A percentile compares a stretch with the other conserved stretches of the same genome.
These are phyloP conservation scores for Posidonia oceanica DNA, from an alignment of 116 monocot species.

Conservation along the genomic window DNA sequence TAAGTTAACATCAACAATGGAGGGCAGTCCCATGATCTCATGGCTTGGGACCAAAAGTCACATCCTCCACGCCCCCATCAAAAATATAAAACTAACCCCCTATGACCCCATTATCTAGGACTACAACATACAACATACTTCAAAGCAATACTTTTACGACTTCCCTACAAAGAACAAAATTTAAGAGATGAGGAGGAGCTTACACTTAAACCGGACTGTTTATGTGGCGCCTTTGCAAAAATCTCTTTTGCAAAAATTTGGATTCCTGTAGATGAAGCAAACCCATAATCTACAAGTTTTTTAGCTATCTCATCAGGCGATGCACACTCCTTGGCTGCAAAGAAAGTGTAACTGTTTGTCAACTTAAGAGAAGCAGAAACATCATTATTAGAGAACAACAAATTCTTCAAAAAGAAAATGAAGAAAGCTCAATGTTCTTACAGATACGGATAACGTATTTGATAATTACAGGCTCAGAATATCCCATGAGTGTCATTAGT, in stretches of 20 bases:
- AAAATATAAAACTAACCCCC: too few species aligned
- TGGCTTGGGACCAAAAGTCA: too few species aligned
- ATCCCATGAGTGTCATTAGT: constrained; percentile 72
- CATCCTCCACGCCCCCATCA: too few species aligned
- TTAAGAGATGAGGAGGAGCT: constrained; percentile 8
- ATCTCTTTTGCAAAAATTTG: constrained; percentile 57
- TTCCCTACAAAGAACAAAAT: neutral
- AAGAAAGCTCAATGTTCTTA: constrained; percentile 8
- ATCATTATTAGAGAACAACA: neutral
- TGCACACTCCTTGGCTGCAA: constrained; percentile 69
- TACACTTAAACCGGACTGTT: constrained; percentile 58
- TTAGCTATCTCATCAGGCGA: constrained; percentile 39
- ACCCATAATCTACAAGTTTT: constrained; percentile 59
- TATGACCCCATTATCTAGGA: too few species aligned
- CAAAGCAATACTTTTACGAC: too few species aligned
- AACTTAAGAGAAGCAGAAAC: neutral
- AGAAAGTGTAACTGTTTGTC: neutral
- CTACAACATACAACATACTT: too few species aligned
- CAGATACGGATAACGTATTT: constrained; percentile 73
- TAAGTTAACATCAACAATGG: too few species aligned
- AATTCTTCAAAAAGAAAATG: neutral
- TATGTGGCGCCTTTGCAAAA: constrained; percentile 55
- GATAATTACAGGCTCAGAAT: constrained; percentile 44
- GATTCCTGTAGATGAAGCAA: constrained; percentile 44
- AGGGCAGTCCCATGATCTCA: too few species aligned